Base-by-base conservation (phyloP, 2,329 filamentous ascomycete genomes). In the Camptophora hylomeconis region DNA sequence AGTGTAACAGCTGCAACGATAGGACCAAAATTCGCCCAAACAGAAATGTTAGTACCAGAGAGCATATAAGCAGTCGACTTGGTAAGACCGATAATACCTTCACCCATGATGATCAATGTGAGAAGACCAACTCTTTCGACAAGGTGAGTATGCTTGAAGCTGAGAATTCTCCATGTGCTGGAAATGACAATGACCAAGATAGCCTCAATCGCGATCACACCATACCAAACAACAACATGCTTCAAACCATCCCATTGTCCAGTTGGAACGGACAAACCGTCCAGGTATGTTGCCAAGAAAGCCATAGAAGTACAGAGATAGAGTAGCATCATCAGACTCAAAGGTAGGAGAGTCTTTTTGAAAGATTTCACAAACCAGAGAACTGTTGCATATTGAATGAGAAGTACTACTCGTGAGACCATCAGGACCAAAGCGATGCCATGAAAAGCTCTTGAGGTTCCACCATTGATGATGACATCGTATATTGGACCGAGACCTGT, bases 21-120 rank as follows among this genome's bases (percentile, higher is more conserved):
- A 5, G 44, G 50, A 20, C 51, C 33, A 54, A 34, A 27, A 51
- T 53, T 40, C 51, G 53, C 21, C 51, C 45, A 49, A 51, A 55
- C 28, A 45, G 55, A 28, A 4, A 26, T 20, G 12, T 34, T 16
- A 13, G 32, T 28, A 22, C 28, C 14, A 22, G 35, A 11, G 17
- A 35, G 7, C 30, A 36, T 35, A 14, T 33, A 24, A 2, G 28
- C 22, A 5, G 30, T 30, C 45, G 49, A 54, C 27, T 49, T 52
- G 5, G 54, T 54, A 49, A 55, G 56, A 17, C 52, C 55, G 12
- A 76, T 72, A 10, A 74, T 67, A 28, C 72, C 72, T 43, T 78
- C 73, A 9, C 74, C 73, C 33, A 78, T 64, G 32, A 79, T 71
- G 36, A 78, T 75, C 26, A 77, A 57, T 0, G 72, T 78, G 31